Base-by-base conservation (phyloP, 176 grass and related monocot species). In the Oryza brachyantha region DNA sequence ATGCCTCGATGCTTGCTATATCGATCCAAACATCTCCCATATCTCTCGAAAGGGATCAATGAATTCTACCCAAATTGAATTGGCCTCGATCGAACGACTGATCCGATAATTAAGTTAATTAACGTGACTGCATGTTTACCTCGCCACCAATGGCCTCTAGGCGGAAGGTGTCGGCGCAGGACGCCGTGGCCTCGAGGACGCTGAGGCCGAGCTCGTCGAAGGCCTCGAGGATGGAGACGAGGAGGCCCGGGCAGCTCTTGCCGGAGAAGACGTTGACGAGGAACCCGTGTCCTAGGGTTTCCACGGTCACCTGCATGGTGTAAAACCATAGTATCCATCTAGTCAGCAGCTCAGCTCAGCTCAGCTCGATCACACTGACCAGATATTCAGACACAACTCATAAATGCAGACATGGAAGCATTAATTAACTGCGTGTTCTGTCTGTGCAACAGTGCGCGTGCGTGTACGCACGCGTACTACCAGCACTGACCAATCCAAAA, bases 161-260 rank as follows among this genome's bases (percentile, higher is more conserved):
- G 68, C 88, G 87, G 81, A 99, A 99, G 13, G 86, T 83, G 52
- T 93, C 86, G 29, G 88, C 79, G 83, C 96, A 96, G 29, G 96
- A 91, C 22, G 96, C 96, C 19, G 86, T 89, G 29, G 92, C 90
- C 69, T 96, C 84, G 75, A 99, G 64, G 16, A 99, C 90, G 86
- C 72, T 87, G 80, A 99, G 92, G 14, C 96, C 96, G 71, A 96
- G 73, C 80, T 93, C 90, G 73, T 99, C 92, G 22, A 99, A 93
- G 45, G 92, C 86, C 55, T 89, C 92, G 25, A 99, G 86, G 37
- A 99, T 82, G 42, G 92, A 87, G 66, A 90, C 96, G 14, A 99
- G 92, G 76, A 99, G 72, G 43, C 92, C 96, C 10, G 92, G 88
- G 77, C 88, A 93, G 55, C 84, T 99, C 86, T 91, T 96, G 72